Conservation (phyloP, 371 early-diverging fungal species). For the Smittium culicis region DNA sequence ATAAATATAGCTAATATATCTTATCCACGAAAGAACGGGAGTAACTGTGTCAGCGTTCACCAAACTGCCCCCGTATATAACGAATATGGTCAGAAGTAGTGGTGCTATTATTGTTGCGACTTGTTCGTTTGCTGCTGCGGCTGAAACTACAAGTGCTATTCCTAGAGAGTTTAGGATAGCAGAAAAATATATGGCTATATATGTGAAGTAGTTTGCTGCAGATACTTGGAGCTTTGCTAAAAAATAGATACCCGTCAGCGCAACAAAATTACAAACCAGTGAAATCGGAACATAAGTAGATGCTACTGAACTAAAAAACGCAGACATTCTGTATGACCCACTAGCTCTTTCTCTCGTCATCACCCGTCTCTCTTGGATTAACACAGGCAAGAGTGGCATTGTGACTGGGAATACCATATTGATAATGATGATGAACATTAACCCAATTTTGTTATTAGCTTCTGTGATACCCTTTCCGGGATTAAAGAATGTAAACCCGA, state of each 20-base stretch:
- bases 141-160: conserved; percentile 24
- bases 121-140: conserved; percentile 19
- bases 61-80: too few relatives aligned
- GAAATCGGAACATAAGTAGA: conserved; percentile 19
- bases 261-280: conserved; percentile 12
- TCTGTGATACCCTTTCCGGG: conserved; percentile 16
- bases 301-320: conserved; percentile 18
- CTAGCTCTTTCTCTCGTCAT: conserved; percentile 25
- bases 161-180: conserved; percentile 21
- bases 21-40: conserved; percentile 25
- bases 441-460: conserved; percentile 28
- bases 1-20: conserved; percentile 18
- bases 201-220: conserved; percentile 25
- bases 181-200: conserved; percentile 14
- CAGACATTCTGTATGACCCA: conserved; percentile 27
- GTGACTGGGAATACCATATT: conserved; percentile 19
- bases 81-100: conserved; percentile 23
- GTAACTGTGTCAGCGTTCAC: conserved; percentile 25
- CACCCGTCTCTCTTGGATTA: conserved; percentile 19
- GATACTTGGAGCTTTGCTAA: conserved; percentile 24
- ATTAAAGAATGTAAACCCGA: conserved; percentile 30
- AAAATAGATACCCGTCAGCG: conserved; percentile 24
- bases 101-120: conserved; percentile 33
- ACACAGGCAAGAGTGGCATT: conserved; percentile 22
- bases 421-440: conserved; percentile 23